Base-by-base conservation (phyloP, 768 basidiomycete genomes). In the Trametes meyenii region DNA sequence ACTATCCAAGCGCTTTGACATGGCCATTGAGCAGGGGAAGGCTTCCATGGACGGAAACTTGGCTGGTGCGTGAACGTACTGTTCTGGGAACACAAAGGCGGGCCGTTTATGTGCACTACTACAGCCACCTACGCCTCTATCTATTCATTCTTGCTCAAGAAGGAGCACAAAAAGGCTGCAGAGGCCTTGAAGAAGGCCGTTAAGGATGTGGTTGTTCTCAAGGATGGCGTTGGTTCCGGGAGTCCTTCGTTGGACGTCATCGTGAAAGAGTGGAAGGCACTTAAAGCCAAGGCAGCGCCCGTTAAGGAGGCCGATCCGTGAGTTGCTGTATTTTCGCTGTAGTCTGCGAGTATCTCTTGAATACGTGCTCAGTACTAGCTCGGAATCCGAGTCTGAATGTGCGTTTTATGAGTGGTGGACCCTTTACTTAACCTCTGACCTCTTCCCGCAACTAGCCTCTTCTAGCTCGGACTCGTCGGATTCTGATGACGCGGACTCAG, bases 91-190 rank as follows among this genome's bases (percentile, higher is more conserved):
- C 17, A 14, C 13, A 36, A 16, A 23, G 13, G 42, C 29, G 29
- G 29, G 49, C 35, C 36, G 56, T 54, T 50, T 19, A 62, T 26
- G 8, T 16, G 5, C 44, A 23, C 48, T 17, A n/a, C n/a, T 39
- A 35, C 69, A 93, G 92, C 80, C 23, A 87, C 89, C 4, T 95
- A 93, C 78, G 81, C 84, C 66, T 75, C 92, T 51, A 85, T 95
- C 60, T 82, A 92, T 69, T 77, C 84, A 10, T 95, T 94, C 75
- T 79, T 95, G 39, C 77, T 73, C 60, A 82, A 85, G 69, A 84
- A 81, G 49, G 80, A 83, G 0, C 88, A 93, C 72, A 70, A 71
- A 33, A 91, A 91, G 67, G 89, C 85, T 8, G 92, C 92, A 10
- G 77, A 82, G 59, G 86, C 88, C 0, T 76, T 94, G 51, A 90